Evolutionary conservation across 1,284 basidiomycete genomes (phyloP).

Genomic region (Tilletia walkeri): DNA sequence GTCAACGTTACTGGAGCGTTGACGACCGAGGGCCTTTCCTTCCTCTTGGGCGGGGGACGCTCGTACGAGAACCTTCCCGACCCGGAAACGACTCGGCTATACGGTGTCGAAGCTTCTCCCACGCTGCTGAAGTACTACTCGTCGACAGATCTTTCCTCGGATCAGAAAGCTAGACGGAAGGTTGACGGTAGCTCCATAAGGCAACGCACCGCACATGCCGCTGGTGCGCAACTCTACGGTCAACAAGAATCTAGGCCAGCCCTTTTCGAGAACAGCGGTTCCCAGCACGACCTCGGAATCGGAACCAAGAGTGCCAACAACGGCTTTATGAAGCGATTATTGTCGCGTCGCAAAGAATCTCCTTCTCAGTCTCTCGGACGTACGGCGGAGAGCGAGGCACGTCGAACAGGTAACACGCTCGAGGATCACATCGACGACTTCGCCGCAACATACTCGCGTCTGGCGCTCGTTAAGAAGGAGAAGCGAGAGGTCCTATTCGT

Average conservation of each 20-base stretch:
- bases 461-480: constrained; percentile 27
- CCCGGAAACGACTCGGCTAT: not conserved
- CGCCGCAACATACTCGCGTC: constrained; percentile 21
- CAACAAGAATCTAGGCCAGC: no score
- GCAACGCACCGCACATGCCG: not conserved
- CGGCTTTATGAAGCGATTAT: constrained; percentile 15
- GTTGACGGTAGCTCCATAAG: not conserved
- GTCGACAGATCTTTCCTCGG: not conserved
- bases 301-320: not conserved
- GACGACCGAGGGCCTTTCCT: constrained; percentile 21
- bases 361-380: not conserved
- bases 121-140: not conserved
- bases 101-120: constrained; percentile 2
- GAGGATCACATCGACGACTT: constrained; percentile 30
- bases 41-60: constrained; percentile 22
- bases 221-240: not conserved
- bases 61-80: constrained; percentile 11
- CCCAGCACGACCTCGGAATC: not conserved
- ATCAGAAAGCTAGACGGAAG: no score
- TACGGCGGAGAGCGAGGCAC: not conserved
- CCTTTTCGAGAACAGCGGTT: no score
- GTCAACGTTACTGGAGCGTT: constrained; percentile 25
- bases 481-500: constrained; percentile 31
- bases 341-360: not conserved
- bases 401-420: constrained; percentile 13